Base-by-base conservation (phyloP, 306 rosid species). In the Vicia sativa region DNA sequence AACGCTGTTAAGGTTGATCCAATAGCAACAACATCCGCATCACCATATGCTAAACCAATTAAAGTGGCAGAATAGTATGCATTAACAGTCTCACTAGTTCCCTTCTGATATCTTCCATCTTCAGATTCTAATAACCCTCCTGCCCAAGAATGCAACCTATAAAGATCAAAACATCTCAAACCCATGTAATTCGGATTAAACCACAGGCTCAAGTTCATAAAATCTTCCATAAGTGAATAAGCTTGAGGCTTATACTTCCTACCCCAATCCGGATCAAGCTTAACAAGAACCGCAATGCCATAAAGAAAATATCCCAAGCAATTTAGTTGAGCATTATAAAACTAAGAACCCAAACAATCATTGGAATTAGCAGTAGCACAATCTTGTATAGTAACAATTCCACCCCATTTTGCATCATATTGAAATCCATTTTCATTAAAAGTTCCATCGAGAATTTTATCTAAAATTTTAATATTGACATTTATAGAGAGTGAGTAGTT, bases 71-170 rank as follows among this genome's bases (percentile, higher is more conserved):
- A 16, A 49, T 49, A 49, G 9, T 49, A 49, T 3, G 13, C 26
- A 9, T 18, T 49, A 0, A 49, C 1, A 49, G 55, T 26, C 10
- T 49, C 26, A 0, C 5, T 7, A 1, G 0, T 49, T 0, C 55
- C 55, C 12, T 15, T 7, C 2, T 18, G 55, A 49, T 49, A 15
- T 18, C 55, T 49, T 49, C 55, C 26, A 49, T 49, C 6, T 8
- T 9, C 12, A 3, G 8, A 49, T 9, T 89, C 89, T 6, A 79
- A 67, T 48, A 89, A 52, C 21, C 91, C 89, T 25, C 87, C 79
- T 7, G 86, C 91, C 96, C 89, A 87, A 1, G 91, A 87, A 62
- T 87, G 96, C 68, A 89, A 67, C 64, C 81, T 87, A 53, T 75
- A 89, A 3, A 75, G 57, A 62, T 87, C 91, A 9, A 89, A 89